A percentile compares a stretch with the other conserved stretches of the same genome.
Evolutionary conservation across 2,329 filamentous ascomycete genomes (phyloP).

Genomic region (Penicillium oxalicum): DNA sequence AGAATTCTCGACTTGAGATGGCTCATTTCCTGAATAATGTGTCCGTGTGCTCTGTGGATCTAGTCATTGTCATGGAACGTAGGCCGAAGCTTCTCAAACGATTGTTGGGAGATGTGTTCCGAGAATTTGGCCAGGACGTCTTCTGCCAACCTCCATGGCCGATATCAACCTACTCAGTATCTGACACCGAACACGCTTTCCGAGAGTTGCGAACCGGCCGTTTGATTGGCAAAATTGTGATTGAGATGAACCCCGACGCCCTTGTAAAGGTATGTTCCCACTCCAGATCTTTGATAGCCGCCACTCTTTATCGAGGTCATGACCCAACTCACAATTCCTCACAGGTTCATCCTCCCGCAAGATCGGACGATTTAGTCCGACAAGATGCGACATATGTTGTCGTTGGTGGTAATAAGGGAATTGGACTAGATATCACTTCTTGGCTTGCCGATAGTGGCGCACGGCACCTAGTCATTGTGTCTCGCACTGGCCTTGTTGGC

Average conservation of each 20-base stretch:
- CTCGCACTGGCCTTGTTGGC: constrained; percentile 36
- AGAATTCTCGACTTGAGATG: constrained; percentile 42
- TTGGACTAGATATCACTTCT: constrained; percentile 50
- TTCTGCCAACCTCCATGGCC: constrained; percentile 14
- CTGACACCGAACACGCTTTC: constrained; percentile 21
- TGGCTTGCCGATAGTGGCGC: constrained; percentile 49
- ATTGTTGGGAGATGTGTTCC: constrained; percentile 20
- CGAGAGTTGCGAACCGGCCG: constrained; percentile 21
- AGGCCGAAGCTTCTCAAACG: constrained; percentile 19
- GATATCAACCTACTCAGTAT: constrained; percentile 16
- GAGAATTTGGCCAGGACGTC: constrained; percentile 9
- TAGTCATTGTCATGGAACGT: constrained; percentile 25
- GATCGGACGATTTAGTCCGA: constrained; percentile 14
- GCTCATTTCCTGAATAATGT: constrained; percentile 41
- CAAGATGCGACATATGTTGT: constrained; percentile 48
- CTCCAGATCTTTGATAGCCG: background rate
- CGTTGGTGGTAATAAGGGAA: constrained; percentile 53
- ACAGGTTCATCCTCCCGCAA: constrained; percentile 19
- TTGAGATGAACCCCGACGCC: constrained; percentile 17
- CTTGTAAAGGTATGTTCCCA: constrained; percentile 18
- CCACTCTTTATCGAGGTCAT: background rate
- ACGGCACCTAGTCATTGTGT: constrained; percentile 49
- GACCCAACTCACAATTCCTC: background rate
- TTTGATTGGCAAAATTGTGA: constrained; percentile 22
- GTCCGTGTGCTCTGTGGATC: constrained; percentile 41